Evolutionary conservation across 805 yeast genomes (phyloP).

Genomic region (Metschnikowia reukaufii): DNA sequence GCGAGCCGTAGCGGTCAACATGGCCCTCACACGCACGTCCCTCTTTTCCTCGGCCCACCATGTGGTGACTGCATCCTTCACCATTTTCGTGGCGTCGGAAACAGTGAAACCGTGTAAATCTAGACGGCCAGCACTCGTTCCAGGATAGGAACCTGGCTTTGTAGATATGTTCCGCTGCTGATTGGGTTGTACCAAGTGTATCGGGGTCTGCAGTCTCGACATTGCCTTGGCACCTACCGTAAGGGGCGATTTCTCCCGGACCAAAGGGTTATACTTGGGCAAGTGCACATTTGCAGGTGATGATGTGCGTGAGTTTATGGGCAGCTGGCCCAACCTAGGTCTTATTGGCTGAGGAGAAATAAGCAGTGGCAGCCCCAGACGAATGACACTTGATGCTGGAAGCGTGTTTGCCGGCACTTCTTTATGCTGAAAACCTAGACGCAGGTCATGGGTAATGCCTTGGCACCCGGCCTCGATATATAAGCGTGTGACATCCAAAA

Average conservation of each 20-base stretch:
- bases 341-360: conserved; percentile 5
- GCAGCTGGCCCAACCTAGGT: conserved; percentile 4
- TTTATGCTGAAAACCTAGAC: conserved; percentile 6
- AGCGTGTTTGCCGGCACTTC: conserved; percentile 1
- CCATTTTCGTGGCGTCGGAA: conserved; percentile 44
- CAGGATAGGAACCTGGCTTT: neutral
- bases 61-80: conserved; percentile 33
- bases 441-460: conserved; percentile 25
- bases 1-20: conserved; percentile 30
- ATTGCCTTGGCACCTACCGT: neutral
- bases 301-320: neutral
- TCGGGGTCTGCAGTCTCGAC: conserved; percentile 4
- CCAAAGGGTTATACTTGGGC: neutral
- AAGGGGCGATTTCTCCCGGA: neutral
- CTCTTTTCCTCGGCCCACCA: conserved; percentile 67
- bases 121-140: conserved; percentile 18
- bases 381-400: conserved; percentile 2
- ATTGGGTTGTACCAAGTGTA: neutral
- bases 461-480: conserved; percentile 32
- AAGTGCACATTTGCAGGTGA: neutral
- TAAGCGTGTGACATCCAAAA: conserved; percentile 34
- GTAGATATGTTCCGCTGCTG: neutral
- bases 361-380: conserved; percentile 4
- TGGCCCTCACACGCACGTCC: conserved; percentile 43
- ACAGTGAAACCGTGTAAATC: conserved; percentile 62